Evolutionary conservation across 352 stramenopile species (phyloP).

Genomic region (Pythium plurisporium): DNA sequence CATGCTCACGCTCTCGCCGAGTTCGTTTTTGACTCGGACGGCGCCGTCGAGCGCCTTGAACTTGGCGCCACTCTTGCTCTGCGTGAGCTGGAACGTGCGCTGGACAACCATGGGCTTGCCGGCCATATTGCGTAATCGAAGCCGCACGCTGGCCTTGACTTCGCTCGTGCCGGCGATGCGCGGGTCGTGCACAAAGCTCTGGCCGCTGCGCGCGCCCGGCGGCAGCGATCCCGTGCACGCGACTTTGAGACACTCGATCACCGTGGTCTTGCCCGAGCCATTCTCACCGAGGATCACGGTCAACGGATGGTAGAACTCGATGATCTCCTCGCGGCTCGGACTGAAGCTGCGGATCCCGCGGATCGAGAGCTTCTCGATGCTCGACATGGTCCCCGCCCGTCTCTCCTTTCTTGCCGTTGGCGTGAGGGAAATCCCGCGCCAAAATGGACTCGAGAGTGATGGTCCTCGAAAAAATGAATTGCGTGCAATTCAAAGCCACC

Average conservation of each 20-base stretch:
- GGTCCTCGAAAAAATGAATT: constrained; percentile 23
- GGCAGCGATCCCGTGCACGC: constrained; percentile 94
- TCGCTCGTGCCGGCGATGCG: constrained; percentile 92
- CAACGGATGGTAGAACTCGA: constrained; percentile 98
- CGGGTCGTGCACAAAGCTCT: constrained; percentile 97
- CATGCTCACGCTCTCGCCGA: constrained; percentile 89
- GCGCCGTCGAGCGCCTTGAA: constrained; percentile 98
- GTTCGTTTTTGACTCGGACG: constrained; percentile 87
- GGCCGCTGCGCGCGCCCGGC: constrained; percentile 82
- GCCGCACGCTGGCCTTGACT: constrained; percentile 78
- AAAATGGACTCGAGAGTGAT: constrained; percentile 21
- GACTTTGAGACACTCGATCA: constrained; percentile 99
- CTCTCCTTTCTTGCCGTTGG: neutral
- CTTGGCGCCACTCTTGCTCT: constrained; percentile 86
- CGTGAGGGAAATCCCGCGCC: constrained; percentile 10
- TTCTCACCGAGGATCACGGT: constrained; percentile 98
- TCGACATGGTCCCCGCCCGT: constrained; percentile 84
- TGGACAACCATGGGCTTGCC: constrained; percentile 90
- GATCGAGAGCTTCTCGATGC: constrained; percentile 98
- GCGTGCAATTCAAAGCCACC: constrained; percentile 17
- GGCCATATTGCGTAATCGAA: constrained; percentile 92
- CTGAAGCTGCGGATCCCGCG: constrained; percentile 97
- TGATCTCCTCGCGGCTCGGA: constrained; percentile 91
- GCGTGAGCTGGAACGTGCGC: constrained; percentile 92
- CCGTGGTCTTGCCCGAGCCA: constrained; percentile 98